Base-by-base conservation (phyloP, 352 stramenopile species). In the Globisporangium irregulare region DNA sequence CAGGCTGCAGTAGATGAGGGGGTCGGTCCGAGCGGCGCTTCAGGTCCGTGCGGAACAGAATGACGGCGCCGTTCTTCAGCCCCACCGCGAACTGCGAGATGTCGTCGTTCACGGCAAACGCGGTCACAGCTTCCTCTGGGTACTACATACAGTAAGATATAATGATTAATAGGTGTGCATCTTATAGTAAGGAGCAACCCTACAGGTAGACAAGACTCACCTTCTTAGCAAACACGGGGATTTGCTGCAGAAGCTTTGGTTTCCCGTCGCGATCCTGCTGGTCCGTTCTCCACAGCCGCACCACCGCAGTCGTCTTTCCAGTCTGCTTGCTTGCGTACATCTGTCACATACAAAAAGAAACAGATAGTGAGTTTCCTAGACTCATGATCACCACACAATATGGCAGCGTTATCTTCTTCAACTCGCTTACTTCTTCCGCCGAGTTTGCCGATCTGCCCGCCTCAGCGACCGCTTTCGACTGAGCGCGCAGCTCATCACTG, bases 251-350 rank as follows among this genome's bases (percentile, higher is more conserved):
- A n/a, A 94, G 68, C 70, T 95, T 96, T 5, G 87, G 88, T 34
- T 88, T 87, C 18, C 88, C 88, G 65, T 96, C 88, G 77, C 88
- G 73, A 61, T 96, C 88, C 62, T 96, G 88, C 68, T 93, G 87
- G 70, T 96, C 88, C 55, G 86, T 96, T n/a, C 88, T 86, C 88
- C 88, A 96, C 62, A 96, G 85, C 34, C 88, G 88, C 62, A 94
- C 87, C 25, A 94, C 73, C 3, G 88, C 88, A 15, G 85, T 93
- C 60, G 64, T 89, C 43, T 90, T 86, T 5, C 81, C 81, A n/a
- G 80, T 76, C 41, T 78, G 80, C 64, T 90, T 89, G 55, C 77
- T 73, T 62, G 82, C 76, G 62, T 89, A 94, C 67, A 93, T 77
- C 79, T 92, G 59, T 27, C 4, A 56, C 18, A 25, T 25, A 24